A percentile compares a stretch with the other conserved stretches of the same genome.
These are phyloP conservation scores for Atkinsonella texensis DNA, from an alignment of 2,329 filamentous ascomycete genomes.

Conservation along the genomic window DNA sequence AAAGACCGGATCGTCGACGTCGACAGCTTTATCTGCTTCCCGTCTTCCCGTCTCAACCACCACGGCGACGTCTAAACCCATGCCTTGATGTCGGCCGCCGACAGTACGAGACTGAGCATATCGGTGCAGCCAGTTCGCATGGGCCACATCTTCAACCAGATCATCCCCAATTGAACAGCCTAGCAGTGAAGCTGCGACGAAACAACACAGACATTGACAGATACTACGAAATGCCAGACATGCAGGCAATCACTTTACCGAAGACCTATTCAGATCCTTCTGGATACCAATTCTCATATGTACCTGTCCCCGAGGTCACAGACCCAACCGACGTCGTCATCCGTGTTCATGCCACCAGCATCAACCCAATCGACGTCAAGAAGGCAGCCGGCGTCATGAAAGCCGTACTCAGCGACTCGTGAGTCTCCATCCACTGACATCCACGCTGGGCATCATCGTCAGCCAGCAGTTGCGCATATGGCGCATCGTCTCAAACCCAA, in stretches of 20 bases:
- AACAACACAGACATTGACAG: not conserved
- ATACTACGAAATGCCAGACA: conserved; percentile 3
- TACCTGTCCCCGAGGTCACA: conserved; percentile 13
- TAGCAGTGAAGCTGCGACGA: not conserved
- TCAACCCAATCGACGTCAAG: conserved; percentile 34
- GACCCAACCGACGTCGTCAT: conserved; percentile 19
- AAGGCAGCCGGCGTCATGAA: conserved; percentile 25
- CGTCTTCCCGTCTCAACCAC: not conserved
- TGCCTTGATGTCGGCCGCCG: too few relatives aligned
- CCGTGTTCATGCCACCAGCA: conserved; percentile 28
- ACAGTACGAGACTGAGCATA: too few relatives aligned
- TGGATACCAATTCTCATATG: conserved; percentile 9
- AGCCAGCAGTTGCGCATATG: not conserved
- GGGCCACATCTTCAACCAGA: too few relatives aligned
- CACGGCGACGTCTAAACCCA: not conserved
- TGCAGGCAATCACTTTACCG: conserved; percentile 10
- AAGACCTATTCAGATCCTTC: conserved; percentile 12
- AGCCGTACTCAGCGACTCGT: conserved; percentile 19
- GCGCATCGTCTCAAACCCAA: not conserved
- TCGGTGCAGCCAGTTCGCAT: too few relatives aligned
- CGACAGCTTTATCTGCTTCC: not conserved
- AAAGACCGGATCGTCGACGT: not conserved
- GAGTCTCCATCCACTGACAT: conserved; percentile 4
- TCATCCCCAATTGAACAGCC: not conserved
- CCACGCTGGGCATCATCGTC: not conserved